phyloP scores from a whole-genome alignment of 2,329 filamentous ascomycete genomes.

The Botryotinia narcissicola region DNA sequence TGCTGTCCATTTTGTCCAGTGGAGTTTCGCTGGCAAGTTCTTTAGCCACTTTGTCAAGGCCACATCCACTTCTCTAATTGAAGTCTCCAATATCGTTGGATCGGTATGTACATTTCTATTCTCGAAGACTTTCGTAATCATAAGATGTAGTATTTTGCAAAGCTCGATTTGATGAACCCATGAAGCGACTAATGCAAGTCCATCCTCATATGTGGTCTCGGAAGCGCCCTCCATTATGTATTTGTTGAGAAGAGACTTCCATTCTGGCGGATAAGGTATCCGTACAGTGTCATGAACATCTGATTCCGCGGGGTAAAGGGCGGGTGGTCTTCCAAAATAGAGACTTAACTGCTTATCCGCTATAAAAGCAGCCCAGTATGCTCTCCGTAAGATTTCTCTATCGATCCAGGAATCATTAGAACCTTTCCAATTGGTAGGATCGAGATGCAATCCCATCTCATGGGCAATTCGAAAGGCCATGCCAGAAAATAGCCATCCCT shows the following conservation, averaged over 20 bases:
- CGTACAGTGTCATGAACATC: conserved; percentile 50
- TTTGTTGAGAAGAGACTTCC: conserved; percentile 47
- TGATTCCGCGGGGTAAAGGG: conserved; percentile 49
- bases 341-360: conserved; percentile 52
- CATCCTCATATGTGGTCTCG: conserved; percentile 48
- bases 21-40: conserved; percentile 46
- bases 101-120: conserved; percentile 46
- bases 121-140: conserved; percentile 52
- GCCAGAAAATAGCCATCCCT: conserved; percentile 52
- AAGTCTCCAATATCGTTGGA: conserved; percentile 43
- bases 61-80: conserved; percentile 47
- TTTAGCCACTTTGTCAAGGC: conserved; percentile 48
- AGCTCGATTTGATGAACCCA: conserved; percentile 50
- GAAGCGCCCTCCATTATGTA: conserved; percentile 47
- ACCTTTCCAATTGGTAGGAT: conserved; percentile 50
- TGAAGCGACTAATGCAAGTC: conserved; percentile 44
- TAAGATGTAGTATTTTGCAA: conserved; percentile 48
- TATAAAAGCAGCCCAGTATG: conserved; percentile 52
- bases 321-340: conserved; percentile 51
- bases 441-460: conserved; percentile 52
- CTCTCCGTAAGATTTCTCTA: conserved; percentile 48
- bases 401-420: conserved; percentile 43
- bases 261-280: conserved; percentile 50
- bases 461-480: conserved; percentile 52
- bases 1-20: conserved; percentile 53